Evolutionary conservation across 495 filamentous ascomycete genomes (phyloP), one percentile per base, ranked within the genome.

Genomic region (Usnea hakonensis): DNA sequence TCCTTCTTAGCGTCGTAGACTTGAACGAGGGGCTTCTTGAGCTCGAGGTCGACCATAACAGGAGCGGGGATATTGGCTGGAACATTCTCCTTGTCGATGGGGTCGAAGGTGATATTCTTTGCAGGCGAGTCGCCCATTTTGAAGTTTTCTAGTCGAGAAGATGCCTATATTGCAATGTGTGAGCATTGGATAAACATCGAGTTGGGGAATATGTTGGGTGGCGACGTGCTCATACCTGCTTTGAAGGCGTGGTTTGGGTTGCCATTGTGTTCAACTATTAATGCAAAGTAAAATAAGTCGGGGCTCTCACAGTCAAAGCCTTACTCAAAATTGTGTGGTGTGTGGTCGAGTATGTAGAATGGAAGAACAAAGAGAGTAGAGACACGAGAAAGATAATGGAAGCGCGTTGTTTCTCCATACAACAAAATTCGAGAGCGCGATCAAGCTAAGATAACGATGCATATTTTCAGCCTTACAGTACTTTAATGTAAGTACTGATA

Each of bases 111-210:
- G 67, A 92, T 82, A 85, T 94, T 95, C 89, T 95, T 95, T 58
- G 84, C 78, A 37, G 91, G 91, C 1, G 90, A 94, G 65, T 95
- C 90, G 67, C 74, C 78, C 88, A 98, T 95, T 77, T 92, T 95
- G 68, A 97, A 79, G 67, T 83, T 86, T 76, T 93, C 85, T 69
- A 97, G 84, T 64, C 85, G 90, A 72, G 88, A 87, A 68, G 89
- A 88, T 80, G 87, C 84, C 92, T 97, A 73, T 64, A 57, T 33
- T 69, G 35, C 65, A 46, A 52, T 33, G 56, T 56, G 70, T 81
- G 75, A 80, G 77, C 60, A 66, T 69, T 53, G 64, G 7, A 57
- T 46, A 40, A 58, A 55, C 32, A 48, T 54, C 43, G 16, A 60
- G 4, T 30, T 57, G 38, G n/a, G 28, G 9, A 66, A 64, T 53